Conservation (phyloP, 1,139 yeast species). For the Nadsonia commutata region DNA sequence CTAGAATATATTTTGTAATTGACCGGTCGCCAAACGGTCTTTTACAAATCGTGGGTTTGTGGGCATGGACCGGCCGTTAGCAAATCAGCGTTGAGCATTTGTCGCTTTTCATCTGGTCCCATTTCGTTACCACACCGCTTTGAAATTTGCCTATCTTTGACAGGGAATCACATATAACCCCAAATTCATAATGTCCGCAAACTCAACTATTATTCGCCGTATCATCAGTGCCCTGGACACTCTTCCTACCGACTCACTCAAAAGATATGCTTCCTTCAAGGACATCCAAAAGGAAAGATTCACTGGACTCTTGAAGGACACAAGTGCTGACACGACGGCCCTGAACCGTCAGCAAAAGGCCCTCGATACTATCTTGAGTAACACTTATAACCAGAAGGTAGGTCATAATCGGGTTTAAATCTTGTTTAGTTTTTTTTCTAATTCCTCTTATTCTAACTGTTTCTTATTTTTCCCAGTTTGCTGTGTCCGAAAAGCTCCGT, state of each 20-base stretch:
- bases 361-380: constrained; percentile 13
- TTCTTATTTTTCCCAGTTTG: constrained; percentile 12
- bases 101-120: background rate
- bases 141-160: background rate
- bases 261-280: constrained; percentile 21
- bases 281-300: constrained; percentile 17
- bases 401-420: constrained; percentile 1
- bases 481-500: constrained; percentile 39
- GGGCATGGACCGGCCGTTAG: too few relatives aligned
- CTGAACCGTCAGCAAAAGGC: constrained; percentile 18
- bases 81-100: background rate
- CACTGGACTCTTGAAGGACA: constrained; percentile 13
- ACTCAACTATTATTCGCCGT: background rate
- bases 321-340: constrained; percentile 13
- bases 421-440: background rate
- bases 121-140: background rate
- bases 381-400: constrained; percentile 13
- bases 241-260: constrained; percentile 16
- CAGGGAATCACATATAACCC: background rate
- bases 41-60: too few relatives aligned
- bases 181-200: background rate
- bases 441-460: background rate
- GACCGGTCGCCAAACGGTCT: too few relatives aligned
- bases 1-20: too few relatives aligned
- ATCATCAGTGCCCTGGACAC: background rate